Evolutionary conservation across 1,139 yeast genomes (phyloP), one percentile per base, ranked within the genome.

Genomic region (Kodamaea anthophila): DNA sequence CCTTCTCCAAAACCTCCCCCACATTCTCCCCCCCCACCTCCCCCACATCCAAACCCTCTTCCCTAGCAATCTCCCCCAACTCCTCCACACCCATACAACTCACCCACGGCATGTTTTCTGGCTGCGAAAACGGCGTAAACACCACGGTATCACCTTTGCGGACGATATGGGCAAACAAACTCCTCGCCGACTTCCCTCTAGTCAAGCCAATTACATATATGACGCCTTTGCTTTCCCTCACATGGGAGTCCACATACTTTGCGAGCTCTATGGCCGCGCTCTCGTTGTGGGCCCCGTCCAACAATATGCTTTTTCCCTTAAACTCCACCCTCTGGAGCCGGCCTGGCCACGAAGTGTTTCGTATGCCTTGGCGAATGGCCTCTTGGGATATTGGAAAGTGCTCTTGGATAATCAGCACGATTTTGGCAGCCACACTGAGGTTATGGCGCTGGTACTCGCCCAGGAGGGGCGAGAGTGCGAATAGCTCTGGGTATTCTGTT

Each of bases 71-170:
- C 8, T 39, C 23, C 19, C 54, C 51, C 10, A 81, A 46, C 3
- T 56, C 63, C 2, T 48, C 48, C 0, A 70, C 53, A 2, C 60
- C 55, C 39, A 63, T 65, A 3, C 85, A 58, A 15, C 60, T 46
- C 9, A 91, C 76, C 97, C 97, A 91, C 0, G 96, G 96, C 97
- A 88, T 88, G 0, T 84, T 80, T 10, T 82, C 93, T 0, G 94
- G 91, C 1, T 57, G 39, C 2, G 77, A 70, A 49, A 87, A 91
- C 20, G 58, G 49, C 0, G 91, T 77, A 2, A 80, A 68, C 2
- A 80, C 58, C 0, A 87, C 70, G 2, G 57, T 53, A 45, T 87
- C 96, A 1, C 53, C 47, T 1, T 59, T 51, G 8, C 48, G 46
- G 3, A 81, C 49, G 3, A 88, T 53, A 13, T 73, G 70, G 21